These are phyloP conservation scores for Macroventuria anomochaeta DNA, from an alignment of 2,329 filamentous ascomycete species.

Conservation along the genomic window DNA sequence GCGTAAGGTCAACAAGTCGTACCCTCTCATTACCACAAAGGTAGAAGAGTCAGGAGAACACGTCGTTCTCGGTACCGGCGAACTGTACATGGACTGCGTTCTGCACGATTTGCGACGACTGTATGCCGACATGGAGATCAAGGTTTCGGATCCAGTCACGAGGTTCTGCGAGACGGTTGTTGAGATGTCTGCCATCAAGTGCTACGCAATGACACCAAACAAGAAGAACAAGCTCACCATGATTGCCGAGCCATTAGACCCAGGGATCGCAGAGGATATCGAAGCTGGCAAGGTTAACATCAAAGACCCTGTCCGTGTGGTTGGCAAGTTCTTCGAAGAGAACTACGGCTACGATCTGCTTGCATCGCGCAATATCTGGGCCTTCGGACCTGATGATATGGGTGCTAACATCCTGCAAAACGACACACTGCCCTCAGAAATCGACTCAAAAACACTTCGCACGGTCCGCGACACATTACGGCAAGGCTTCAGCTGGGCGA, in stretches of 20 bases:
- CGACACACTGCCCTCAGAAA: conserved; percentile 91
- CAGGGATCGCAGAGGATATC: conserved; percentile 93
- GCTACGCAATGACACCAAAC: conserved; percentile 96
- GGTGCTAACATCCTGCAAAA: conserved; percentile 96
- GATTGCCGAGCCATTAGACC: conserved; percentile 94
- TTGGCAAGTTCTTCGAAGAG: conserved; percentile 96
- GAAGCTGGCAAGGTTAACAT: conserved; percentile 90
- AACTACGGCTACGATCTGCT: conserved; percentile 97
- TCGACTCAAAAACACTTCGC: conserved; percentile 88
- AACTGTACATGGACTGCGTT: conserved; percentile 99
- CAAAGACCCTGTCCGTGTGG: conserved; percentile 88
- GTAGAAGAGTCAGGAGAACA: conserved; percentile 98
- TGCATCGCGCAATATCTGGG: conserved; percentile 95
- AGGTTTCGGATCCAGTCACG: conserved; percentile 96
- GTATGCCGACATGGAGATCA: conserved; percentile 99
- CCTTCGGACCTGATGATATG: conserved; percentile 94
- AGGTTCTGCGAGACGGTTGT: conserved; percentile 98
- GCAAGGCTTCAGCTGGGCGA: conserved; percentile 96
- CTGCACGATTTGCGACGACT: conserved; percentile 89
- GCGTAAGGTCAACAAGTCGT: conserved; percentile 96
- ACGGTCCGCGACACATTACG: conserved; percentile 90
- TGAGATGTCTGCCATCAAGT: conserved; percentile 96
- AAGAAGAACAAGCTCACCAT: conserved; percentile 99
- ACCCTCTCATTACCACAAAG: conserved; percentile 93
- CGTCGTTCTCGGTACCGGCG: conserved; percentile 90